Conservation (phyloP, 179 eudicot genomes). For the Silene noctiflora region DNA sequence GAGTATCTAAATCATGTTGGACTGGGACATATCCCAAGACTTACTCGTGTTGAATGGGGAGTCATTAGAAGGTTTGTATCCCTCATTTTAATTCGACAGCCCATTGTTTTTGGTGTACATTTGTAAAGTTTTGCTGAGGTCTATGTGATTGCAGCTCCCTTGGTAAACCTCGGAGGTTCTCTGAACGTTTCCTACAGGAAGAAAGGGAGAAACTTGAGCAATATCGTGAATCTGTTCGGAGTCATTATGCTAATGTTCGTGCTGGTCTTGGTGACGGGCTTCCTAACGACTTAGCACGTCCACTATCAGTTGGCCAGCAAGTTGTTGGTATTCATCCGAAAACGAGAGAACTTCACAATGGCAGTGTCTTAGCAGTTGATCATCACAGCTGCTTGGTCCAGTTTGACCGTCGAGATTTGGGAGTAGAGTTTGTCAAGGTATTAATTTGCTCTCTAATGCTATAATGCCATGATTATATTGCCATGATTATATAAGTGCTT, state of each 20-base stretch:
- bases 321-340: conserved; percentile 86
- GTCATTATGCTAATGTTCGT: conserved; percentile 73
- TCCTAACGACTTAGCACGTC: conserved; percentile 80
- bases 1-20: conserved; percentile 96
- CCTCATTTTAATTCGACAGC: conserved; percentile 15
- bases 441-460: background rate
- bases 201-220: conserved; percentile 80
- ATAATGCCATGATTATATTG: background rate
- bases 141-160: conserved; percentile 61
- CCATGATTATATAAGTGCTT: background rate
- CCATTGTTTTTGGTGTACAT: background rate
- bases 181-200: conserved; percentile 71
- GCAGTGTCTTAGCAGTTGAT: conserved; percentile 76
- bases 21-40: conserved; percentile 92
- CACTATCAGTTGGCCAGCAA: conserved; percentile 86
- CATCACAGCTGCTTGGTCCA: conserved; percentile 70
- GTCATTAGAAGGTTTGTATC: conserved; percentile 98
- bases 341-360: conserved; percentile 88
- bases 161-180: conserved; percentile 90
- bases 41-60: conserved; percentile 99
- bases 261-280: conserved; percentile 79
- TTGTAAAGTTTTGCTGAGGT: conserved; percentile 15
- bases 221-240: conserved; percentile 85
- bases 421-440: conserved; percentile 90
- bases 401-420: conserved; percentile 82